Base-by-base conservation (phyloP, 2,329 filamentous ascomycete genomes). In the Cordyceps cicadae region DNA sequence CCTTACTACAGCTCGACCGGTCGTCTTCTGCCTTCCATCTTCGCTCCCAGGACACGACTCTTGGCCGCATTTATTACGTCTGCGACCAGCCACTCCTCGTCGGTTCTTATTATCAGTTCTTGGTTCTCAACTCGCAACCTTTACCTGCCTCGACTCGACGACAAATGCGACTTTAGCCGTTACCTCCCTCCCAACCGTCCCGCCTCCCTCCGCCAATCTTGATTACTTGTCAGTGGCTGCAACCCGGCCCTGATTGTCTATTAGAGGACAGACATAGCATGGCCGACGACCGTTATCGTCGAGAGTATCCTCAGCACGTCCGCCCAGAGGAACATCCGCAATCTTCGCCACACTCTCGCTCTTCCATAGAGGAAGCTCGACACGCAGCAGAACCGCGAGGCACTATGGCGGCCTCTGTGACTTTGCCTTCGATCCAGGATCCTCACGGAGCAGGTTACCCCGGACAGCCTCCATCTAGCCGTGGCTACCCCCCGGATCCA, bases 361-460 rank as follows among this genome's bases (percentile, higher is more conserved):
- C 65, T 60, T 75, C 75, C 62, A 75, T 74, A 60, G 76, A 79
- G 64, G 73, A 74, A 63, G 67, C 71, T 52, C 70, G 72, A 50
- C 73, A 71, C 17, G 54, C 62, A 50, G 64, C 71, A 61, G 66
- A 65, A 43, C 64, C 69, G 58, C 65, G 68, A 66, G 59, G 65
- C 65, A 72, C 65, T 65, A 80, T 79, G 75, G 75, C 77, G 57
- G 69, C 75, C 54, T 71, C 74, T 61, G 75, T 80, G 62, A 79
- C 75, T 62, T 70, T 81, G 39, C 80, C 80, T 1, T 77, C 80
- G 19, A 81, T 82, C 58, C 75, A 81, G 59, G 80, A 81, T 66
- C 70, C 75, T 52, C 72, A 76, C 55, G 67, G 70, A 39, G 65
- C 71, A 61, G 64, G 67, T 19, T 76, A 76, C 60, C 68, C 70